Evolutionary conservation across 306 rosid species (phyloP).

Genomic region (Canavalia ensiformis): DNA sequence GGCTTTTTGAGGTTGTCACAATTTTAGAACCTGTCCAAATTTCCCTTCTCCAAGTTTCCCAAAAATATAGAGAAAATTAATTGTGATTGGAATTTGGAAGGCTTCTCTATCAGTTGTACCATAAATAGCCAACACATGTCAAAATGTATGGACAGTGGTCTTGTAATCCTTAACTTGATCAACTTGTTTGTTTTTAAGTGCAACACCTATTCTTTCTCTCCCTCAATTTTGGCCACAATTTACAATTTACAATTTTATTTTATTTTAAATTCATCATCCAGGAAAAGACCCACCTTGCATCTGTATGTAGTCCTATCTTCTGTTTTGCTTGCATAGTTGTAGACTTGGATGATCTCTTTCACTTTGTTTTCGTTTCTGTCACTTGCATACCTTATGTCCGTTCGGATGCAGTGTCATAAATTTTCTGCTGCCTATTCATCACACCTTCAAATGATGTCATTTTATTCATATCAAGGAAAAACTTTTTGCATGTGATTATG

Average conservation of each 20-base stretch:
- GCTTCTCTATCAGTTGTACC: not conserved
- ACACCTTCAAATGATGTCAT: not conserved
- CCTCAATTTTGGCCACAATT: not conserved
- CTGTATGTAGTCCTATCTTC: constrained; percentile 29
- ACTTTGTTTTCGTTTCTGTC: not conserved
- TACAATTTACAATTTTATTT: not conserved
- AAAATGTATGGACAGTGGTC: constrained; percentile 54
- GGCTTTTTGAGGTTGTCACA: constrained; percentile 10
- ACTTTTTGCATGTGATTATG: too few species aligned
- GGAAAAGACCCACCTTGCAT: constrained; percentile 12
- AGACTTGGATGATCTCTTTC: not conserved
- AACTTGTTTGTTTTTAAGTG: constrained; percentile 43
- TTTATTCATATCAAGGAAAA: too few species aligned
- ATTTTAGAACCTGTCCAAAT: not conserved
- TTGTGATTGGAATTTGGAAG: constrained; percentile 44
- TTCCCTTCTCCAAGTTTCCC: not conserved
- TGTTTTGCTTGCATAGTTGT: not conserved
- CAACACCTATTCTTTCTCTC: not conserved
- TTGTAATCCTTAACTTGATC: constrained; percentile 31
- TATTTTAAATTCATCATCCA: not conserved
- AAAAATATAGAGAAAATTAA: constrained; percentile 23
- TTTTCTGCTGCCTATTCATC: not conserved
- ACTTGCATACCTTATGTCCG: not conserved
- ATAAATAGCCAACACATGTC: constrained; percentile 31
- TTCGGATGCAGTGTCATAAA: not conserved